Evolutionary conservation across 306 rosid genomes (phyloP).

Genomic region (Senna siamea): DNA sequence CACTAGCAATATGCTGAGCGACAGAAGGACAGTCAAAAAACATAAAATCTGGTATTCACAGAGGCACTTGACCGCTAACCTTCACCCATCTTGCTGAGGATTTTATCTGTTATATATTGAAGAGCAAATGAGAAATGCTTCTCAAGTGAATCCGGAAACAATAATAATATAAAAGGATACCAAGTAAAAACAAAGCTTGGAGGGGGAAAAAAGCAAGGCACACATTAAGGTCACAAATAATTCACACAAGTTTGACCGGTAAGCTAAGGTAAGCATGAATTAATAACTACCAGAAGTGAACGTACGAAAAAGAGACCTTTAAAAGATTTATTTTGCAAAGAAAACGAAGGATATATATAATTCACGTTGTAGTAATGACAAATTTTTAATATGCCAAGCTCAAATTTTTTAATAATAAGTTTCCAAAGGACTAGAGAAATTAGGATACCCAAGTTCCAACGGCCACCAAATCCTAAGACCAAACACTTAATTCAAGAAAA

Average conservation of each 20-base stretch:
- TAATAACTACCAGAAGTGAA: neutral
- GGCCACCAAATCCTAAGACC: neutral
- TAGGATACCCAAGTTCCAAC: too few species aligned
- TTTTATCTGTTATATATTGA: constrained; percentile 69
- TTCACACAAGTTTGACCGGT: neutral
- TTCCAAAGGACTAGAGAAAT: too few species aligned
- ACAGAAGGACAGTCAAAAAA: constrained; percentile 76
- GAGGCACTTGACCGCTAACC: constrained; percentile 93
- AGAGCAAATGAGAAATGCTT: neutral
- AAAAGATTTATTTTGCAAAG: neutral
- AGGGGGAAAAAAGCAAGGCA: too few species aligned
- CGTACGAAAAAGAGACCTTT: neutral
- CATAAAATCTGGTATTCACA: constrained; percentile 81
- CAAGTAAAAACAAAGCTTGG: neutral
- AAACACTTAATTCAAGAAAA: neutral
- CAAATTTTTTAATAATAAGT: too few species aligned
- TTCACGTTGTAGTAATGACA: too few species aligned
- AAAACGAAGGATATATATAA: neutral
- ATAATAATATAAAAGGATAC: neutral
- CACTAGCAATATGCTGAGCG: constrained; percentile 96
- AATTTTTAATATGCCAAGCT: too few species aligned
- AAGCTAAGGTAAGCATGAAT: neutral
- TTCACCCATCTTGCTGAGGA: constrained; percentile 97
- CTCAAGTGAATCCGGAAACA: neutral
- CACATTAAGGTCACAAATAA: neutral